Base-by-base conservation (phyloP, 805 yeast species). In the Ogataea nitratoaversa region DNA sequence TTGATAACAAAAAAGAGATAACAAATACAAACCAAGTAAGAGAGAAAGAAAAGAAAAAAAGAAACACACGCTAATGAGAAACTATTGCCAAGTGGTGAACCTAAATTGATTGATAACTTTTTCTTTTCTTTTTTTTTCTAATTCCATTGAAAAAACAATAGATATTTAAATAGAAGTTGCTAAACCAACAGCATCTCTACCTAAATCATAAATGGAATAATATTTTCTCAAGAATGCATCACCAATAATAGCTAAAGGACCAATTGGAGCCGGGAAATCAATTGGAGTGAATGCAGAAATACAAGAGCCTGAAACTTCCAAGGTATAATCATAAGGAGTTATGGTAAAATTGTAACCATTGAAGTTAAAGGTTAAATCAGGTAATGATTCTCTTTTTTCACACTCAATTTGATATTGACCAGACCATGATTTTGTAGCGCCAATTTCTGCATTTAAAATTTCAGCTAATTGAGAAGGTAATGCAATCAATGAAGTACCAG, bases 181-280 rank as follows among this genome's bases (percentile, higher is more conserved):
- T 65, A 93, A 81, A 56, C 98, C 98, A 58, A 93, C 97, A 37
- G 96, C 95, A 63, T 91, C 73, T 65, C 81, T 79, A 59, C 86
- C 88, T 57, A 91, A 65, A 65, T 93, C 98, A 68, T 93, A 93
- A 52, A 93, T 77, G 19, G 97, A 88, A 76, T 93, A 93, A 74
- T 80, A 91, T 62, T 74, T 84, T 74, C 99, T 87, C 69, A 93
- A 78, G 83, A 93, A 93, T 13, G 98, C 91, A 62, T 93, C 99
- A 62, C 99, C 99, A 53, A 93, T 71, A 57, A 93, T 91, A 43
- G 97, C 95, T 68, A 93, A 68, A 52, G 96, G 97, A 44, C 98
- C 98, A 57, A 91, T 83, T 47, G 97, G 97, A 57, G 82, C 87
- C 39, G 98, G 98, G 80, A 93, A 79, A 63, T 93, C 99, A 91